phyloP scores from a whole-genome alignment of 2,329 filamentous ascomycete species.

The Alternaria postmessia region DNA sequence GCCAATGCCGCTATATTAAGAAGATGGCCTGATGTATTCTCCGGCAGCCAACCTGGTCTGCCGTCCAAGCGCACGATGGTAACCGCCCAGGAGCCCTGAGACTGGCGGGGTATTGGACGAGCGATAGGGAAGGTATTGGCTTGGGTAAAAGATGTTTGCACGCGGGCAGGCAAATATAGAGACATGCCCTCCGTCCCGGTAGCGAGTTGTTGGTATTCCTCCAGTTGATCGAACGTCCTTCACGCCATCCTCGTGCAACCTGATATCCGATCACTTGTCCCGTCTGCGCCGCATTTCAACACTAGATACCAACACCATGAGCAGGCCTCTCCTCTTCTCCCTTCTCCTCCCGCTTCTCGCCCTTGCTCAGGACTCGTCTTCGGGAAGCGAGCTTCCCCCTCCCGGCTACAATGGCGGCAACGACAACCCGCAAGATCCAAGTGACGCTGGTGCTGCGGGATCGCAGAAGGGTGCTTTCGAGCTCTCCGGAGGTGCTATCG shows the following conservation, averaged over 20 bases:
- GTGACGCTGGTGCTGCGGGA: constrained; percentile 70
- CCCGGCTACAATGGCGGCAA: constrained; percentile 49
- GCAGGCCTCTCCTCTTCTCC: constrained; percentile 33
- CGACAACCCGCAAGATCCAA: constrained; percentile 47
- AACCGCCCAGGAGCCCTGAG: constrained; percentile 35
- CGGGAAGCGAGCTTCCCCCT: constrained; percentile 31
- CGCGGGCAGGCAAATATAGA: constrained; percentile 46
- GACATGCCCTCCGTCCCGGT: constrained; percentile 34
- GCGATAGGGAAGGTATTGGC: constrained; percentile 29
- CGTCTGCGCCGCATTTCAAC: constrained; percentile 23
- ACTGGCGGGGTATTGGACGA: constrained; percentile 38
- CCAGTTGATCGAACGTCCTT: constrained; percentile 41
- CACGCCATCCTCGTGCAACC: constrained; percentile 43
- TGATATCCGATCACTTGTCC: constrained; percentile 27
- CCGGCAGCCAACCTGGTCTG: constrained; percentile 32
- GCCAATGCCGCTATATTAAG: constrained; percentile 43
- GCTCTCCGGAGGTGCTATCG: constrained; percentile 73
- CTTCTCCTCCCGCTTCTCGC: constrained; percentile 39
- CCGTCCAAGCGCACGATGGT: constrained; percentile 40
- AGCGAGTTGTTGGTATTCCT: constrained; percentile 34
- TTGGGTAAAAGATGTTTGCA: constrained; percentile 31
- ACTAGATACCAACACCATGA: constrained; percentile 34
- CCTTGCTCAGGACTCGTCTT: constrained; percentile 37
- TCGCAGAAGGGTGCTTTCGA: constrained; percentile 66
- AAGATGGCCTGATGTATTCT: constrained; percentile 27